Percentiles rank a stretch among this genome's conserved stretches.
Evolutionary conservation across 176 grass and related monocot species (phyloP).

Genomic region (Aegilops umbellulata): DNA sequence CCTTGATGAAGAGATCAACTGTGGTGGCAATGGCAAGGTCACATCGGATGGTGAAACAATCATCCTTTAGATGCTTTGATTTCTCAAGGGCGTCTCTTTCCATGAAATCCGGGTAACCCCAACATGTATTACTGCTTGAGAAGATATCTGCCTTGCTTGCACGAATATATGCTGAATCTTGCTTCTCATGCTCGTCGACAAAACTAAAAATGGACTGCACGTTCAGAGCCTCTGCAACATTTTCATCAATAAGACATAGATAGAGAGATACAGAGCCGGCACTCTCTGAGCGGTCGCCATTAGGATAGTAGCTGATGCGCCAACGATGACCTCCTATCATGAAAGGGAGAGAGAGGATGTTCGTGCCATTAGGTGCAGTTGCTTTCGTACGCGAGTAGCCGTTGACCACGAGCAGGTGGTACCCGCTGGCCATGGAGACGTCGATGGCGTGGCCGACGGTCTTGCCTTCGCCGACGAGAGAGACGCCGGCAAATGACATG

Average conservation of each 20-base stretch:
- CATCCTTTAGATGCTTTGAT: neutral
- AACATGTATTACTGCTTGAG: too few species aligned
- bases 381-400: too few species aligned
- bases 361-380: neutral
- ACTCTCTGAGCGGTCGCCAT: accelerated
- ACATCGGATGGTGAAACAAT: neutral
- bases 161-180: neutral
- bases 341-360: neutral
- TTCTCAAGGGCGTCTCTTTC: neutral
- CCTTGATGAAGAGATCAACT: neutral
- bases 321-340: neutral
- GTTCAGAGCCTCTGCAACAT: neutral
- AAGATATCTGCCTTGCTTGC: neutral
- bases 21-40: neutral
- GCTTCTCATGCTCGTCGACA: neutral
- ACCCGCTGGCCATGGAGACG: neutral
- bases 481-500: neutral
- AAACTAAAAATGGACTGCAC: neutral
- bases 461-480: neutral
- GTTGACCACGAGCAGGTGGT: neutral
- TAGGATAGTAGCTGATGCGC: neutral
- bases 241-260: accelerated
- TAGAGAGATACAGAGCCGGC: neutral
- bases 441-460: neutral
- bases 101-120: neutral